phyloP scores from a whole-genome alignment of 2,329 filamentous ascomycete species.

The Huntiella abstrusa region DNA sequence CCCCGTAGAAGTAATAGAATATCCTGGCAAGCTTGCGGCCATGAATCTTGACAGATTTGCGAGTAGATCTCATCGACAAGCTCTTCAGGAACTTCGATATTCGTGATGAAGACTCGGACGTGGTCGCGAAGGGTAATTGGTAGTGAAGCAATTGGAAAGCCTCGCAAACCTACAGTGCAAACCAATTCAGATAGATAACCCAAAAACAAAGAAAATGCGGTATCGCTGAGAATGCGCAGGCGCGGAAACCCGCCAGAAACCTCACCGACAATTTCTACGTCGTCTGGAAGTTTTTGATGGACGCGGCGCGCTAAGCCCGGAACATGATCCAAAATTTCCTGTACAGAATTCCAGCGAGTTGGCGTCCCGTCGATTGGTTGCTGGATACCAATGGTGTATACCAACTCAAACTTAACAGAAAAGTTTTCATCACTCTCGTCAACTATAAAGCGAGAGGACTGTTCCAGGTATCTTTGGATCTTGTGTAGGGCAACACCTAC shows the following conservation, averaged over 20 bases:
- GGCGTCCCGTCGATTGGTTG: constrained; percentile 30
- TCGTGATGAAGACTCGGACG: constrained; percentile 26
- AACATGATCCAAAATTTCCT: constrained; percentile 31
- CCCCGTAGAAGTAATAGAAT: constrained; percentile 32
- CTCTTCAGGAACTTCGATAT: constrained; percentile 14
- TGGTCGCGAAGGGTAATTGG: constrained; percentile 15
- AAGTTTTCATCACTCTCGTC: constrained; percentile 50
- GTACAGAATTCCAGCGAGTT: constrained; percentile 35
- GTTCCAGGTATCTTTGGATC: constrained; percentile 27
- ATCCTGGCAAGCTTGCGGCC: constrained; percentile 17
- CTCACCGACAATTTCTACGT: constrained; percentile 23
- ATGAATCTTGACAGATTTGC: constrained; percentile 14
- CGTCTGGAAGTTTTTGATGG: constrained; percentile 17
- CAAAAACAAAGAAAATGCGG: constrained; percentile 13
- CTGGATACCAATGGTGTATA: constrained; percentile 42
- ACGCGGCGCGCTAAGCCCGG: constrained; percentile 16
- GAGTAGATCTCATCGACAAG: constrained; percentile 21
- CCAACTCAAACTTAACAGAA: constrained; percentile 38
- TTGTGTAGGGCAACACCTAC: constrained; percentile 19
- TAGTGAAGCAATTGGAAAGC: constrained; percentile 22
- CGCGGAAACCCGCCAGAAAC: constrained; percentile 25
- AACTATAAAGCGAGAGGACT: constrained; percentile 32
- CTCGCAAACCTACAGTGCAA: constrained; percentile 22
- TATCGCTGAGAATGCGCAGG: constrained; percentile 26
- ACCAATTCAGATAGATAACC: constrained; percentile 21